Percentiles rank a stretch among this genome's conserved stretches.
Evolutionary conservation across 768 basidiomycete species (phyloP).

Genomic region (Mycena alexandri): DNA sequence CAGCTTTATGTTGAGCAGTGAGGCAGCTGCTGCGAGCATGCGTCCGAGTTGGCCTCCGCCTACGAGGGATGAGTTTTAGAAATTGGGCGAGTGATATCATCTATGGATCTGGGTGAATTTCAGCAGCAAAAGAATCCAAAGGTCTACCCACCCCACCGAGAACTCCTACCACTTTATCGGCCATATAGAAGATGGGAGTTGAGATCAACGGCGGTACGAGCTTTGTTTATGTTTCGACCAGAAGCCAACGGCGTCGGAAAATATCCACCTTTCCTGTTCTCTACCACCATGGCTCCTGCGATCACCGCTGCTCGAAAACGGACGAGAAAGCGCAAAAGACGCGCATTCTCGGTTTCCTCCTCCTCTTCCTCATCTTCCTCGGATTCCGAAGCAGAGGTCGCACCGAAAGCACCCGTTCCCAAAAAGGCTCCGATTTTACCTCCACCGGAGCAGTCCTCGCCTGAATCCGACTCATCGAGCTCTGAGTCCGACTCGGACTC

Average conservation of each 20-base stretch:
- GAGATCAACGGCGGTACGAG: neutral
- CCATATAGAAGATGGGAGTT: conserved; percentile 47
- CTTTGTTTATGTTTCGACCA: neutral
- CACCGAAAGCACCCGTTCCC: neutral
- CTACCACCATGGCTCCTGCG: conserved; percentile 45
- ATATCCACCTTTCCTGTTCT: conserved; percentile 4
- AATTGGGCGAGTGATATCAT: conserved; percentile 14
- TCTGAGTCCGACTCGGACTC: conserved; percentile 44
- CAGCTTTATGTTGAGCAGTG: conserved; percentile 86
- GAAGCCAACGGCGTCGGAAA: neutral
- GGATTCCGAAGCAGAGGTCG: conserved; percentile 29
- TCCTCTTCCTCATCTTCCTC: conserved; percentile 38
- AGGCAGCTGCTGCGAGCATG: conserved; percentile 93
- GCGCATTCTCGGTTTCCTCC: conserved; percentile 57
- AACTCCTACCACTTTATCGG: conserved; percentile 62
- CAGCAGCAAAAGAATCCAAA: neutral
- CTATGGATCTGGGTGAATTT: neutral
- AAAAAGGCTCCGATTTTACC: conserved; percentile 26
- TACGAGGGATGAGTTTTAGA: conserved; percentile 44
- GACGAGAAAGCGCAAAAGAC: conserved; percentile 67
- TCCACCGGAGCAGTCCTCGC: conserved; percentile 18
- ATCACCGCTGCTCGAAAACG: conserved; percentile 57
- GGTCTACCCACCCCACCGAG: conserved; percentile 60
- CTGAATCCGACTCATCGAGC: conserved; percentile 44
- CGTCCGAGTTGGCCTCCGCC: conserved; percentile 98